Base-by-base conservation (phyloP, 768 basidiomycete species). In the Cystofilobasidium capitatum region DNA sequence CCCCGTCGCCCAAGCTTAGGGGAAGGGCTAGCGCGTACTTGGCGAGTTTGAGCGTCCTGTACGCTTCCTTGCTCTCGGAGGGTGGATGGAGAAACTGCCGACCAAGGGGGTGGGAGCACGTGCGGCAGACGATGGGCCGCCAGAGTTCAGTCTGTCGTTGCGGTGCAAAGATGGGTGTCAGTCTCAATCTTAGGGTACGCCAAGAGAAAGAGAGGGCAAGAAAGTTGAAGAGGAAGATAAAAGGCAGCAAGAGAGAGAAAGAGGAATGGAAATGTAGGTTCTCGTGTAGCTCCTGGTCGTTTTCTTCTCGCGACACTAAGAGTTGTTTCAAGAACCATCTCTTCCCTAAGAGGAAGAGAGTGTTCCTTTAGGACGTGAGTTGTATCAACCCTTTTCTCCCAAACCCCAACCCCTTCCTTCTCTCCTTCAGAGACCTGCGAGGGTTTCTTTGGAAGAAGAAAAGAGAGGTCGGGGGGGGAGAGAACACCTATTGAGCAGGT, bases 261-360 rank as follows among this genome's bases (percentile, higher is more conserved):
- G 22, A 42, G 17, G 35, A 58, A 47, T 33, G 10, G 31, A 12
- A 71, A 81, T 97, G 87, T 96, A 78, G 79, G 79, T 86, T 84
- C 86, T 81, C 83, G 80, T 81, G 93, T 97, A 97, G 93, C 91
- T 40, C 88, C 83, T 84, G 81, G 75, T 81, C 83, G 82, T 81
- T 84, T 74, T 72, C 79, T 82, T 88, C 89, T 79, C 73, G 81
- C 81, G 80, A 81, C 82, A 79, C 85, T 83, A 87, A 86, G 90
- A 92, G 93, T 91, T 93, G 90, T 68, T 62, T 20, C n/a, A n/a
- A n/a, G n/a, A n/a, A n/a, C n/a, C n/a, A n/a, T n/a, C n/a, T n/a
- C n/a, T n/a, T n/a, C n/a, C n/a, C n/a, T 39, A 61, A 42, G 35
- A 62, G 59, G 13, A 7, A 8, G 2, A 1, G 22, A 64, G 71